A percentile compares a stretch with the other conserved stretches of the same genome.
These are phyloP conservation scores for Candida ascalaphidarum DNA, from an alignment of 805 yeast genomes.

Conservation along the genomic window DNA sequence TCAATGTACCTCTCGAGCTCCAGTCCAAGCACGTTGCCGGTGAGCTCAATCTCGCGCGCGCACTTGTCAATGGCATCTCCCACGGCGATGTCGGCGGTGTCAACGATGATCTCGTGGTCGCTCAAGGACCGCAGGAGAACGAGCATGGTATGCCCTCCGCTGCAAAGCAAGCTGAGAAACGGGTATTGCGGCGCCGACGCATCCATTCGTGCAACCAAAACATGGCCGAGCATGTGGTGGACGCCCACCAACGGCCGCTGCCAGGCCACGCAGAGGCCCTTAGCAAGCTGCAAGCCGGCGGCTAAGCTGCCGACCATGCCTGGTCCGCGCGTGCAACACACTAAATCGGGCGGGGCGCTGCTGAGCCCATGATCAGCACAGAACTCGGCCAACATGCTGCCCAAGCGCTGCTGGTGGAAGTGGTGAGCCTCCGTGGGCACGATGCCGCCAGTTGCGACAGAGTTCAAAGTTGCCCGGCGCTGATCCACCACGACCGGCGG, in stretches of 20 bases:
- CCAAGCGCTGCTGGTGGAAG: constrained; percentile 62
- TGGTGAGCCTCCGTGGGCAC: constrained; percentile 77
- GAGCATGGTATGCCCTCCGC: constrained; percentile 94
- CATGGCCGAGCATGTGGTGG: constrained; percentile 94
- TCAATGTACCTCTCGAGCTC: constrained; percentile 57
- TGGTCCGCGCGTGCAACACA: constrained; percentile 92
- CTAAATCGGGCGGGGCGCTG: constrained; percentile 49
- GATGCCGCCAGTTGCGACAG: constrained; percentile 69
- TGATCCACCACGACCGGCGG: constrained; percentile 51
- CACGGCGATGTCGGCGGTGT: constrained; percentile 81
- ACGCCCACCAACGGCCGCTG: constrained; percentile 76
- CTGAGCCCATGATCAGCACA: constrained; percentile 26
- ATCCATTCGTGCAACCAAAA: constrained; percentile 45
- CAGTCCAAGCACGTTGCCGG: constrained; percentile 80
- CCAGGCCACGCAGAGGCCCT: constrained; percentile 79
- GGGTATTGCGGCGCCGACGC: constrained; percentile 50
- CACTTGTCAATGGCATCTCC: constrained; percentile 94
- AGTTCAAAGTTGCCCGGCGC: constrained; percentile 56
- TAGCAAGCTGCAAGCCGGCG: constrained; percentile 76
- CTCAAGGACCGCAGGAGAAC: constrained; percentile 54
- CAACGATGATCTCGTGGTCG: constrained; percentile 64
- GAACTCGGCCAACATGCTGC: constrained; percentile 39
- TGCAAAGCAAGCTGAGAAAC: constrained; percentile 66
- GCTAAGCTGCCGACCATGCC: constrained; percentile 90
- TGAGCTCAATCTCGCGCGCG: constrained; percentile 74